phyloP scores from a whole-genome alignment of 768 basidiomycete genomes.

The Pisolithus albus region DNA sequence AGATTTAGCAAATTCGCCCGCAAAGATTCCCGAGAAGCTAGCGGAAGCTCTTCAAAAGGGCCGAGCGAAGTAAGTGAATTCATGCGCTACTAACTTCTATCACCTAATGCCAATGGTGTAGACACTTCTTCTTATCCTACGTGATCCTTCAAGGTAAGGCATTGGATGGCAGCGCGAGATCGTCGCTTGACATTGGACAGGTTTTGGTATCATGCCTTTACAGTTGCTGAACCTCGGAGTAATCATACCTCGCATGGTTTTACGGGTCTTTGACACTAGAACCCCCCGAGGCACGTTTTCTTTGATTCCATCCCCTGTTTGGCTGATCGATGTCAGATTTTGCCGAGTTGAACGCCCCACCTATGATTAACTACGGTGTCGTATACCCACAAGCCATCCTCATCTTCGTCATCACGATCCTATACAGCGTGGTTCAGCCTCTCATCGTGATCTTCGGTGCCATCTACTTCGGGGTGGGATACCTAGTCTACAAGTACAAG shows the following conservation, averaged over 20 bases:
- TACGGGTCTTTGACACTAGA: slow-evolving; percentile 69
- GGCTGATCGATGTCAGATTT: slow-evolving; percentile 53
- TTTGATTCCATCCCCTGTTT: not conserved
- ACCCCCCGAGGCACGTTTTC: slow-evolving; percentile 75
- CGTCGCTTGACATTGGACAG: slow-evolving; percentile 30
- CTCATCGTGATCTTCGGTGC: slow-evolving; percentile 93
- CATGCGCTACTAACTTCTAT: slow-evolving; percentile 5
- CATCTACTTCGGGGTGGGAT: slow-evolving; percentile 91
- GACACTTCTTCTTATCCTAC: slow-evolving; percentile 81
- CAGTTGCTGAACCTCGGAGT: slow-evolving; percentile 91
- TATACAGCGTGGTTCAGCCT: slow-evolving; percentile 95
- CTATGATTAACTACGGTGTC: slow-evolving; percentile 95
- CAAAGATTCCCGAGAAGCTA: slow-evolving; percentile 89
- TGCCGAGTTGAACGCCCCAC: slow-evolving; percentile 94
- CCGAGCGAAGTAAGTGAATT: slow-evolving; percentile 49
- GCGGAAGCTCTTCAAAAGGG: slow-evolving; percentile 77
- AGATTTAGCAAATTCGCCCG: slow-evolving; percentile 89
- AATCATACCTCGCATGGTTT: slow-evolving; percentile 71
- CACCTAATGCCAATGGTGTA: slow-evolving; percentile 17
- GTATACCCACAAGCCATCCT: slow-evolving; percentile 97
- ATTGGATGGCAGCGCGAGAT: not conserved
- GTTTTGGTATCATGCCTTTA: slow-evolving; percentile 90
- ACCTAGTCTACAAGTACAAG: slow-evolving; percentile 98
- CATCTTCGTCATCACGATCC: slow-evolving; percentile 89
- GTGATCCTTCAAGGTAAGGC: slow-evolving; percentile 71